Base-by-base conservation (phyloP, 768 basidiomycete genomes). In the Mycena polygramma region DNA sequence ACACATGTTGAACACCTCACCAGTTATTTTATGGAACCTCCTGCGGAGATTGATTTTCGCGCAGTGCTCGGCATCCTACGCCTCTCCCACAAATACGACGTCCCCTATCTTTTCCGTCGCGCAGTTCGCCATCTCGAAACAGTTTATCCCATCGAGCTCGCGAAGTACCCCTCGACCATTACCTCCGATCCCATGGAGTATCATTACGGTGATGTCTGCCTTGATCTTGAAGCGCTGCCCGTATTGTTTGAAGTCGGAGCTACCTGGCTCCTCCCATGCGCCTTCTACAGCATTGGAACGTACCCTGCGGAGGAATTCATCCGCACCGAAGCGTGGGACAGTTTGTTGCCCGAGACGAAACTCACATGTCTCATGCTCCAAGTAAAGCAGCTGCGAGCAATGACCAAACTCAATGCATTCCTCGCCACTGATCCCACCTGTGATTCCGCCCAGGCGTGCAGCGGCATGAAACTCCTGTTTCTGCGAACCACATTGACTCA, bases 1-100 rank as follows among this genome's bases (percentile, higher is more conserved):
- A 26, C 5, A 51, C 10, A 9, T 13, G n/a, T 36, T 36, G 2
- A 53, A 1, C n/a, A 5, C 36, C 7, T 26, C n/a, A 11, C 9
- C 52, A 64, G 63, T 24, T 64, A 64, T n/a, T 64, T 64, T 26
- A 64, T 64, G 53, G 53, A 41, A 6, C 63, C 63, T 6, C 63
- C 53, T 4, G 39, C 63, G 7, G 14, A 30, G 26, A 39, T 55
- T 20, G 30, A 46, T 17, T 43, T 64, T 19, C 7, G 13, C 24
- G 53, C 11, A 3, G 41, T 64, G 14, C 15, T 64, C 5, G 63
- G 53, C 5, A 55, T 64, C 22, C 43, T 64, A 8, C 52, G 41
- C 2, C 63, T 48, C 26, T 54, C 63, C 6, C 63, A 64, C 43
- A 64, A 55, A 37, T 64, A 64, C 11, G 63, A 54, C 17, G 49